A percentile compares a stretch with the other conserved stretches of the same genome.
These are phyloP conservation scores for Hymenoscyphus albidus DNA, from an alignment of 2,329 filamentous ascomycete genomes.

Conservation along the genomic window DNA sequence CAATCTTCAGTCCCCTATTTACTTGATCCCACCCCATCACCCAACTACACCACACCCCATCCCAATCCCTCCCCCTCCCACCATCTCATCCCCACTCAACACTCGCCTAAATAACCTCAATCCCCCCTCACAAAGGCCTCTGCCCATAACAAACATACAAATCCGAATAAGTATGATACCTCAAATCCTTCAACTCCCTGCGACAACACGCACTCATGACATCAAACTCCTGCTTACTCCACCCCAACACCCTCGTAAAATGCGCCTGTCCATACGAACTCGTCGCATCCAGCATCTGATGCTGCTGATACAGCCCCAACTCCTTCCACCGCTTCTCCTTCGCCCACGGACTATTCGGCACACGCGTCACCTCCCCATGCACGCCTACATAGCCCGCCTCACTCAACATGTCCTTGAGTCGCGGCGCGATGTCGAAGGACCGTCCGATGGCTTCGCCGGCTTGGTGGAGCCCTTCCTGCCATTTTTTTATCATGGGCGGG, in stretches of 20 bases:
- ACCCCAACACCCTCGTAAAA: conserved; percentile 33
- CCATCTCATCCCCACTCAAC: too few relatives aligned
- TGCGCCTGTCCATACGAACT: conserved; percentile 21
- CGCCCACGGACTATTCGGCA: conserved; percentile 37
- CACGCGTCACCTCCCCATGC: conserved; percentile 11
- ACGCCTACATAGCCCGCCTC: conserved; percentile 38
- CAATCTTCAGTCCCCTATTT: not conserved
- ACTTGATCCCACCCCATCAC: not conserved
- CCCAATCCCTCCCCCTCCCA: not conserved
- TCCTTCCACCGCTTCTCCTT: conserved; percentile 37
- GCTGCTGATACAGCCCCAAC: conserved; percentile 34
- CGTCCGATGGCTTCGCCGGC: conserved; percentile 37
- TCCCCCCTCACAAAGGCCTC: conserved; percentile 22
- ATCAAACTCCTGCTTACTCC: conserved; percentile 29
- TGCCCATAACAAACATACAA: conserved; percentile 33
- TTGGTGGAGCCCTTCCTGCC: conserved; percentile 20
- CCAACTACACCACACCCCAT: not conserved
- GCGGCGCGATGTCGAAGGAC: conserved; percentile 20
- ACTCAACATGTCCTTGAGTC: conserved; percentile 29
- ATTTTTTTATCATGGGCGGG: conserved; percentile 18
- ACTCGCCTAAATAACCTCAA: not conserved
- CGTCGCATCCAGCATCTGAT: conserved; percentile 23
- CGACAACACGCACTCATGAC: conserved; percentile 32
- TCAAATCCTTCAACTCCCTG: conserved; percentile 32
- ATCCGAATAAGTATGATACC: conserved; percentile 35